Evolutionary conservation across 2,329 filamentous ascomycete species (phyloP).

Genomic region (Myriosclerotinia scirpicola): DNA sequence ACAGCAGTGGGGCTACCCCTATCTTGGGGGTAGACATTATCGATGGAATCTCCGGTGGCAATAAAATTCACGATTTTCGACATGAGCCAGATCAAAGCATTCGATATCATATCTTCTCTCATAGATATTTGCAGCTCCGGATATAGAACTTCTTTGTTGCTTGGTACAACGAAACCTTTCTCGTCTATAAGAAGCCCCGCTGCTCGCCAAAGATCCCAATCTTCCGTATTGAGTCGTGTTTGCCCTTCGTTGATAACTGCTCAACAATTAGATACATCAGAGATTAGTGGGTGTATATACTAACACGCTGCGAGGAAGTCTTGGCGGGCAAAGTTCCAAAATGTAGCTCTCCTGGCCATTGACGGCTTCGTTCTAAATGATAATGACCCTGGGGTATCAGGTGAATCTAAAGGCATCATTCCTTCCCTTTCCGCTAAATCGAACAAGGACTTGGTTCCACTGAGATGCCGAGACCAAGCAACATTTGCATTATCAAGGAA

Average conservation of each 20-base stretch:
- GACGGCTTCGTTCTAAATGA: constrained; percentile 45
- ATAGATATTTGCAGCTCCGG: constrained; percentile 51
- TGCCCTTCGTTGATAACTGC: constrained; percentile 58
- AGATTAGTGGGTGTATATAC: constrained; percentile 29
- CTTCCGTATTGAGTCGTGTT: constrained; percentile 61
- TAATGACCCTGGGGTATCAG: constrained; percentile 41
- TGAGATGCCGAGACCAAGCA: constrained; percentile 64
- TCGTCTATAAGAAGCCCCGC: constrained; percentile 60
- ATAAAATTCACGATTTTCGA: constrained; percentile 67
- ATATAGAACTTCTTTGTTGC: constrained; percentile 43
- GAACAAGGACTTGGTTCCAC: constrained; percentile 63
- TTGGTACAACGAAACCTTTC: constrained; percentile 51
- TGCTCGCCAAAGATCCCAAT: constrained; percentile 62
- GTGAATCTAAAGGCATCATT: constrained; percentile 46
- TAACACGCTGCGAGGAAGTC: constrained; percentile 63
- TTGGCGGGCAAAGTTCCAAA: constrained; percentile 67
- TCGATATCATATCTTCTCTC: constrained; percentile 63
- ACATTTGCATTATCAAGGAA: constrained; percentile 63
- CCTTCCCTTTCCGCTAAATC: constrained; percentile 53
- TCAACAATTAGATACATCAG: constrained; percentile 5
- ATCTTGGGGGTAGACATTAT: constrained; percentile 39
- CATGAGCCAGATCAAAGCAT: constrained; percentile 64
- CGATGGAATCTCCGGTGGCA: constrained; percentile 54
- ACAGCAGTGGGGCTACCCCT: constrained; percentile 43
- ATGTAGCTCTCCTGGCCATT: constrained; percentile 57